A percentile compares a stretch with the other conserved stretches of the same genome.
Evolutionary conservation across 1,284 basidiomycete genomes (phyloP).

Genomic region (Malassezia yamatoensis): DNA sequence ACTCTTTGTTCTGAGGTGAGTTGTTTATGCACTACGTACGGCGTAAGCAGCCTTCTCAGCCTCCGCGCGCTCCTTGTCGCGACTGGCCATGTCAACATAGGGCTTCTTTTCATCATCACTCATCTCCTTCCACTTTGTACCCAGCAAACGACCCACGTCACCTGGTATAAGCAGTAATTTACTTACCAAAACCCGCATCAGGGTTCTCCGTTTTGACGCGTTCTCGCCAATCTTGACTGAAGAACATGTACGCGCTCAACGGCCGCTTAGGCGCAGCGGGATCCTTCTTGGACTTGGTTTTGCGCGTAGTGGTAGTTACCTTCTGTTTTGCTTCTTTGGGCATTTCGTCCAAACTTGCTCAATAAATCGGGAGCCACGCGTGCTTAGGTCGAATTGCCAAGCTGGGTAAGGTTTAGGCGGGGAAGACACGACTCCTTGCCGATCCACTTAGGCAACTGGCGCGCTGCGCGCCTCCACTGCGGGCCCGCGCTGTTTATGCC

Average conservation of each 20-base stretch:
- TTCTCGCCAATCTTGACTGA: constrained; percentile 88
- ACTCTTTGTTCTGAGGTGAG: constrained; percentile 11
- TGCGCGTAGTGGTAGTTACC: constrained; percentile 28
- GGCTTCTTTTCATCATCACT: constrained; percentile 79
- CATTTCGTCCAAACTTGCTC: constrained; percentile 17
- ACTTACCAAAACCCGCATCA: constrained; percentile 73
- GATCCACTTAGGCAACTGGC: constrained; percentile 1
- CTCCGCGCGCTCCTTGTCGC: constrained; percentile 75
- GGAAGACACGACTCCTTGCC: neutral
- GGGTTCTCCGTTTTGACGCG: constrained; percentile 90
- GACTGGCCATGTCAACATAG: constrained; percentile 74
- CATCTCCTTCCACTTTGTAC: constrained; percentile 81
- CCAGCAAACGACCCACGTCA: constrained; percentile 75
- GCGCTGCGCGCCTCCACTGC: neutral
- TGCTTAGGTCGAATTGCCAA: neutral
- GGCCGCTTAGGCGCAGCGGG: constrained; percentile 76
- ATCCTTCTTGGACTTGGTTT: constrained; percentile 51
- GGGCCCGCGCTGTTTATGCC: constrained; percentile 2
- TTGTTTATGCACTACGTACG: constrained; percentile 8
- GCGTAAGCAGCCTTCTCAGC: constrained; percentile 68
- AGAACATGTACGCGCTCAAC: constrained; percentile 96
- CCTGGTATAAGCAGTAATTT: constrained; percentile 49
- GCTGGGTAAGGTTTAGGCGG: neutral
- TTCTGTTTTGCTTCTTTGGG: constrained; percentile 40
- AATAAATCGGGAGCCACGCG: neutral